phyloP scores from a whole-genome alignment of 129 eudicot species.

The Escallonia rubra region DNA sequence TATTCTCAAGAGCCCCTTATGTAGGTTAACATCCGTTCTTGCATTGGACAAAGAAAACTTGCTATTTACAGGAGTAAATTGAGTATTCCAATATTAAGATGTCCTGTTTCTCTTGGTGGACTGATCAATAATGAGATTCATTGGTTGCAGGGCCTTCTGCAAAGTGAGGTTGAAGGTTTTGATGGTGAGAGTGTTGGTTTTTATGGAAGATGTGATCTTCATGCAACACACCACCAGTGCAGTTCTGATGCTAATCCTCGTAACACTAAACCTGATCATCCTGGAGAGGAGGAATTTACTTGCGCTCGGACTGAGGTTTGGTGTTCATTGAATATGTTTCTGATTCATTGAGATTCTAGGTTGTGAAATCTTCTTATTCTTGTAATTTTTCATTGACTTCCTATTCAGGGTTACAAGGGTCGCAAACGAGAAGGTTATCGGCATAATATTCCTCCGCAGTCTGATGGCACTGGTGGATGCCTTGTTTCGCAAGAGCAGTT shows the following conservation, averaged over 20 bases:
- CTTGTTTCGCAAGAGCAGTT: constrained; percentile 73
- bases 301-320: constrained; percentile 78
- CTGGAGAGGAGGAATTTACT: constrained; percentile 32
- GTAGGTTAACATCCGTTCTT: neutral
- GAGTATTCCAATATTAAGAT: neutral
- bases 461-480: constrained; percentile 32
- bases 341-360: too few species aligned
- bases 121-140: constrained; percentile 11
- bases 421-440: constrained; percentile 53
- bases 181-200: constrained; percentile 42
- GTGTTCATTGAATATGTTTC: neutral
- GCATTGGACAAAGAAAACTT: neutral
- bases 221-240: constrained; percentile 28
- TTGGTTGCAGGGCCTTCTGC: constrained; percentile 48
- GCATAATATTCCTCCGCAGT: constrained; percentile 26
- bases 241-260: constrained; percentile 9
- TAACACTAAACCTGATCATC: constrained; percentile 5
- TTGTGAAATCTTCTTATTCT: neutral
- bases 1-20: neutral
- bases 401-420: constrained; percentile 55
- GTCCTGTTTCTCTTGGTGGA: neutral
- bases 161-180: constrained; percentile 60
- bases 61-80: neutral
- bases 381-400: neutral
- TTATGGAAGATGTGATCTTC: constrained; percentile 60